Percentiles rank a stretch among this genome's conserved stretches.
These are phyloP conservation scores for Rhodotorula diobovata DNA, from an alignment of 768 basidiomycete genomes.

Conservation along the genomic window DNA sequence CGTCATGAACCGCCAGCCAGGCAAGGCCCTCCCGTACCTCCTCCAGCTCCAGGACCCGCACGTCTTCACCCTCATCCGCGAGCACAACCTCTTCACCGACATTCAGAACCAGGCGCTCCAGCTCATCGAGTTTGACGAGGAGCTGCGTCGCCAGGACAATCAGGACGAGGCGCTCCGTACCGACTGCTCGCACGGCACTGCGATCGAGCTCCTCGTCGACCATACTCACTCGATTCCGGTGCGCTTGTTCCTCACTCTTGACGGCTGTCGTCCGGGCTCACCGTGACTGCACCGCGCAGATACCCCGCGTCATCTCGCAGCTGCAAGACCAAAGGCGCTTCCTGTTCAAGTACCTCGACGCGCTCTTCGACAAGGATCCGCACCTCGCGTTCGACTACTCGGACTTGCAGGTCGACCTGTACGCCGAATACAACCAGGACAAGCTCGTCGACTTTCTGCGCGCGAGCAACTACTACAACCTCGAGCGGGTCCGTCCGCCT, in stretches of 20 bases:
- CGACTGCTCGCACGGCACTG: constrained; percentile 57
- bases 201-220: constrained; percentile 80
- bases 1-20: constrained; percentile 80
- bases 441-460: constrained; percentile 85
- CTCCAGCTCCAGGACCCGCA: constrained; percentile 77
- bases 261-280: too few species aligned
- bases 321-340: constrained; percentile 69
- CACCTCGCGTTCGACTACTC: constrained; percentile 73
- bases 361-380: constrained; percentile 79
- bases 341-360: constrained; percentile 88
- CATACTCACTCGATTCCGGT: constrained; percentile 96
- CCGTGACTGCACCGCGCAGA: constrained; percentile 53
- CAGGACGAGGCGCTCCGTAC: constrained; percentile 34
- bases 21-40: constrained; percentile 86
- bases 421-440: constrained; percentile 75
- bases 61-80: constrained; percentile 89
- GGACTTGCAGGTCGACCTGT: constrained; percentile 82
- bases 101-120: constrained; percentile 89
- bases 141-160: constrained; percentile 61
- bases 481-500: constrained; percentile 63
- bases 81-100: constrained; percentile 88
- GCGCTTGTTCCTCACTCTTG: constrained; percentile 40
- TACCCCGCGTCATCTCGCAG: constrained; percentile 80
- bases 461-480: constrained; percentile 81
- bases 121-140: constrained; percentile 90